A percentile compares a stretch with the other conserved stretches of the same genome.
These are phyloP conservation scores for Pulchroboletus neoregius DNA, from an alignment of 1,284 basidiomycete genomes.

Conservation along the genomic window DNA sequence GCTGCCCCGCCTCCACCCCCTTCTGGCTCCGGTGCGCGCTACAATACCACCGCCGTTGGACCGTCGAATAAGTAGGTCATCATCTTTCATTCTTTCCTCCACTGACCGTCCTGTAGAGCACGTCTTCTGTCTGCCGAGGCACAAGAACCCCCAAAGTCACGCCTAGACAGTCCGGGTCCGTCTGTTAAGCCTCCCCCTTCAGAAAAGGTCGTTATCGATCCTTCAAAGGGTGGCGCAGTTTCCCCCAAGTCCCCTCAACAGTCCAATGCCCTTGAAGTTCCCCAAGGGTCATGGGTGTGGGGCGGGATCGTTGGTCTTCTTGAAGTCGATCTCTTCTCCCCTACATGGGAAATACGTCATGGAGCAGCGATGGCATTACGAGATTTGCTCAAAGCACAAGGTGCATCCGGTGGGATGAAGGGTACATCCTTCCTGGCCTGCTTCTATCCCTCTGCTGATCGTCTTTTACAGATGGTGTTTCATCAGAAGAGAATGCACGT, in stretches of 20 bases:
- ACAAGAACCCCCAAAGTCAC: conserved; percentile 42
- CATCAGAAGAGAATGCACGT: conserved; percentile 55
- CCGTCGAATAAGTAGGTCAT: conserved; percentile 55
- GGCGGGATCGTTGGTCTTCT: conserved; percentile 80
- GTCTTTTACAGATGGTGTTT: conserved; percentile 41
- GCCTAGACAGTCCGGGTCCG: conserved; percentile 54
- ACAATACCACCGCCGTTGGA: conserved; percentile 50
- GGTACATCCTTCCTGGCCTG: conserved; percentile 37
- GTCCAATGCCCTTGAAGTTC: conserved; percentile 69
- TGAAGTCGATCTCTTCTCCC: conserved; percentile 82
- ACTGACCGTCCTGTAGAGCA: conserved; percentile 44
- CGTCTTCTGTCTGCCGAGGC: conserved; percentile 63
- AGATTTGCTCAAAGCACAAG: conserved; percentile 86
- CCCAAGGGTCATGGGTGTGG: conserved; percentile 85
- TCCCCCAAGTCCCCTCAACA: conserved; percentile 70
- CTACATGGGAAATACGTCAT: conserved; percentile 92
- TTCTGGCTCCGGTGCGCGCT: conserved; percentile 50
- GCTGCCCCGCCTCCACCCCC: conserved; percentile 62
- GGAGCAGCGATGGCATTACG: conserved; percentile 91
- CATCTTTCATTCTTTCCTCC: background rate
- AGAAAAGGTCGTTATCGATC: conserved; percentile 72
- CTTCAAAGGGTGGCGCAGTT: conserved; percentile 76
- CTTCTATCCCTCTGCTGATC: conserved; percentile 1
- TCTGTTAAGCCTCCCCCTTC: conserved; percentile 33
- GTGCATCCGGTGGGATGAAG: conserved; percentile 77